Evolutionary conservation across 2,329 filamentous ascomycete genomes (phyloP).

Genomic region (Sporothrix brunneoviolacea): DNA sequence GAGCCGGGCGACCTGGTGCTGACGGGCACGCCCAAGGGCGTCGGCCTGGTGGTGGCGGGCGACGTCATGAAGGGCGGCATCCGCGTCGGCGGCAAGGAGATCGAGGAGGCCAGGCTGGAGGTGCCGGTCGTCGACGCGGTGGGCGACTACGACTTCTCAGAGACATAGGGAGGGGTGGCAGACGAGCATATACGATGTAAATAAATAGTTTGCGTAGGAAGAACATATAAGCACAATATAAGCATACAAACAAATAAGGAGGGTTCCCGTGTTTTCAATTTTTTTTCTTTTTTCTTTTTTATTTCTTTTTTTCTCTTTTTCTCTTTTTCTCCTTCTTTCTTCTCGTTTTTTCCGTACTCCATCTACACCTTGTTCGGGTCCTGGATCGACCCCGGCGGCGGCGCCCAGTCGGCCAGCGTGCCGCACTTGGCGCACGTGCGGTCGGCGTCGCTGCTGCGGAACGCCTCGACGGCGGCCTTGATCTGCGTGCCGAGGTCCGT

Average conservation of each 20-base stretch:
- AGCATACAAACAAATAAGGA: no score
- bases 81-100: constrained; percentile 69
- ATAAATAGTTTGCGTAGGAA: no score
- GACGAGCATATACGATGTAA: not conserved
- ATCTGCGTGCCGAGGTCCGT: constrained; percentile 91
- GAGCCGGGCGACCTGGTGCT: constrained; percentile 87
- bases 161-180: constrained; percentile 47
- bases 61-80: constrained; percentile 84
- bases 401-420: constrained; percentile 50
- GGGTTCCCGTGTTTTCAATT: not conserved
- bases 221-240: not conserved
- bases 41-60: constrained; percentile 76
- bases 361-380: constrained; percentile 48
- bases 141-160: constrained; percentile 67
- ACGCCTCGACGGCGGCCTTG: constrained; percentile 79
- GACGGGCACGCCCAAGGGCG: constrained; percentile 96
- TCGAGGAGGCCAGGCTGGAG: constrained; percentile 79
- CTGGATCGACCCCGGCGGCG: constrained; percentile 50
- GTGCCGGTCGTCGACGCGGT: constrained; percentile 75
- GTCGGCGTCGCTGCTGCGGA: constrained; percentile 59
- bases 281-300: no score
- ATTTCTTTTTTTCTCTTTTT: not conserved
- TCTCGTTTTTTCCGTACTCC: not conserved
- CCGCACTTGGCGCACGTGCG: constrained; percentile 76
- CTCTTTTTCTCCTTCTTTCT: not conserved